Evolutionary conservation across 2,329 filamentous ascomycete species (phyloP).

Genomic region (Bipolaris victoriae): DNA sequence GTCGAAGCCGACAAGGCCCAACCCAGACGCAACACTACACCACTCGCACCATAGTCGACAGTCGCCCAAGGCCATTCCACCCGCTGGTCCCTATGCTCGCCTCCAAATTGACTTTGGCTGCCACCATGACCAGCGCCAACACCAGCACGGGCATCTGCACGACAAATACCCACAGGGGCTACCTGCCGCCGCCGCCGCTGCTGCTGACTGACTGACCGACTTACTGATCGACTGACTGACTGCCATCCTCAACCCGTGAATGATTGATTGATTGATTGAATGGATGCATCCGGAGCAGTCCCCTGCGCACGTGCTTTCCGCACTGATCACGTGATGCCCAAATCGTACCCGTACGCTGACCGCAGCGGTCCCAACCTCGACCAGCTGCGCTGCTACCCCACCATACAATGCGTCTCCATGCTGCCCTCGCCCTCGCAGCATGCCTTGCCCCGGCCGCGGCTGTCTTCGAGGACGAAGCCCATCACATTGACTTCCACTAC

Average conservation of each 20-base stretch:
- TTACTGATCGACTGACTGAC: too few relatives aligned
- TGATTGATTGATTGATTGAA: too few relatives aligned
- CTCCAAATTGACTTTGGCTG: constrained; percentile 6
- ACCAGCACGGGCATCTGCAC: too few relatives aligned
- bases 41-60: neutral
- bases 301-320: neutral
- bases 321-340: too few relatives aligned
- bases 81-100: neutral
- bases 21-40: neutral
- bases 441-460: constrained; percentile 63
- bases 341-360: neutral
- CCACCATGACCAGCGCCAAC: neutral
- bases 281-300: constrained; percentile 4
- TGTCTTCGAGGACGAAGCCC: constrained; percentile 89
- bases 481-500: constrained; percentile 90
- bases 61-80: neutral
- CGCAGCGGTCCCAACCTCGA: constrained; percentile 3
- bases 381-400: constrained; percentile 18
- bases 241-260: too few relatives aligned
- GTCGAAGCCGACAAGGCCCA: neutral
- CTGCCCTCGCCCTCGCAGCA: constrained; percentile 44
- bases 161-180: too few relatives aligned
- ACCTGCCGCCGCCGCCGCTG: too few relatives aligned
- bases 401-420: constrained; percentile 47
- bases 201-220: too few relatives aligned